Base-by-base conservation (phyloP, 768 basidiomycete species). In the Gymnopilus junonius region DNA sequence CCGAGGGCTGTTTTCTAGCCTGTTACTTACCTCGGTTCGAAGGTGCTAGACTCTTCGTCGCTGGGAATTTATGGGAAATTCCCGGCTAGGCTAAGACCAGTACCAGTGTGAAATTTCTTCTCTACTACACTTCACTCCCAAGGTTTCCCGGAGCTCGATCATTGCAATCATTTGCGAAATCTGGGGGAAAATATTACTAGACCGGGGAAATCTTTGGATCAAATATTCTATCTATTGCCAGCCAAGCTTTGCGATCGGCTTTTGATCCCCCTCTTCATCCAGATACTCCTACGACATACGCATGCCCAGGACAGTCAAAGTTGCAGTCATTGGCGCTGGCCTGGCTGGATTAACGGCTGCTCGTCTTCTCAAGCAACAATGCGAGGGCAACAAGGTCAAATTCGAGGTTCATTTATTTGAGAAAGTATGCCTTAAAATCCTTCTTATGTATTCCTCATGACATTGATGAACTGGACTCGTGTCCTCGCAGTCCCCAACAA, bases 341-440 rank as follows among this genome's bases (percentile, higher is more conserved):
- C 81, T 94, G 5, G 89, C 91, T 23, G 91, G 91, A 4, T 79
- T 93, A 25, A 88, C 90, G 0, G 82, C 89, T 25, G 88, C 88
- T 2, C 83, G 91, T 71, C 73, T 89, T 17, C 74, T 93, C 11
- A 74, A 76, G 12, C 70, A 73, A 8, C 69, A 74, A n/a, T 55
- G 71, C 17, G 61, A 71, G 1, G 73, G 75, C 7, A 70, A 73
- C 8, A 74, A 79, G 50, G 80, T 87, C 17, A 71, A 80, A 4
- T 84, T 87, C 42, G 87, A 92, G 59, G 87, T 92, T 0, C 89
- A 89, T 74, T 60, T 94, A 1, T 88, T 93, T 57, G 91, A 93
- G 72, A 91, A 90, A 80, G 91, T 89, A 65, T 23, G 84, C 37
- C 32, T 48, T 23, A 54, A 34, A 59, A 21, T 40, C 23, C n/a